Evolutionary conservation across 192 early-diverging fungal genomes (phyloP).

Genomic region (Coemansia sp.): DNA sequence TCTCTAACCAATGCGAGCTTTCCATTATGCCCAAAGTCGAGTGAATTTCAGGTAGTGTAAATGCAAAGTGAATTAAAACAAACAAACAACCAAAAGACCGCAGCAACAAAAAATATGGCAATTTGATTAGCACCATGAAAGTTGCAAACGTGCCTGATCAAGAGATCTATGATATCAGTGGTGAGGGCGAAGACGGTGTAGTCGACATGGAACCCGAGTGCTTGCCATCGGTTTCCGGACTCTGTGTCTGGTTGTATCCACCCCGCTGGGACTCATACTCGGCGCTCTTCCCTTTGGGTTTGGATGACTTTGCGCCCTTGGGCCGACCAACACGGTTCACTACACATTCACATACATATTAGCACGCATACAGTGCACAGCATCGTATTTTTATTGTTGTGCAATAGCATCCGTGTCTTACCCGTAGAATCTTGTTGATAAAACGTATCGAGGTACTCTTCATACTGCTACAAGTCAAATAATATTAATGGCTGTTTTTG

Average conservation of each 20-base stretch:
- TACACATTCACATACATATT: constrained; percentile 9
- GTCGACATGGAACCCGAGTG: constrained; percentile 10
- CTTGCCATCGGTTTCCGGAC: background rate
- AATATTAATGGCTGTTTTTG: background rate
- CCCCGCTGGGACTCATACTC: background rate
- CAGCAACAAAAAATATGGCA: background rate
- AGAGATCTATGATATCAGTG: background rate
- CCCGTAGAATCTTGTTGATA: constrained; percentile 50
- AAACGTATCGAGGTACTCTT: constrained; percentile 48
- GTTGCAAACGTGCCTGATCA: background rate
- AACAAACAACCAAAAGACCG: background rate
- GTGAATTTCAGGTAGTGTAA: background rate
- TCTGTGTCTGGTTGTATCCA: background rate
- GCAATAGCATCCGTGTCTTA: constrained; percentile 5
- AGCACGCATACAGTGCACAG: background rate
- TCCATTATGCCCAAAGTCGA: background rate
- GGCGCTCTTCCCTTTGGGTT: constrained; percentile 18
- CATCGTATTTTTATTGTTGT: no score
- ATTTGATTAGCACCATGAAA: background rate
- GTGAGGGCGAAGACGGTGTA: constrained; percentile 6
- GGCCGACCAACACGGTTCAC: constrained; percentile 55
- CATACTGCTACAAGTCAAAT: constrained; percentile 34
- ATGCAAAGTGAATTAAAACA: background rate
- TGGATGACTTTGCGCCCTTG: constrained; percentile 38
- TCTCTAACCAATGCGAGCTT: background rate